A percentile compares a stretch with the other conserved stretches of the same genome.
Evolutionary conservation across 2,329 filamentous ascomycete species (phyloP).

Genomic region (Aureobasidium leucospermi): DNA sequence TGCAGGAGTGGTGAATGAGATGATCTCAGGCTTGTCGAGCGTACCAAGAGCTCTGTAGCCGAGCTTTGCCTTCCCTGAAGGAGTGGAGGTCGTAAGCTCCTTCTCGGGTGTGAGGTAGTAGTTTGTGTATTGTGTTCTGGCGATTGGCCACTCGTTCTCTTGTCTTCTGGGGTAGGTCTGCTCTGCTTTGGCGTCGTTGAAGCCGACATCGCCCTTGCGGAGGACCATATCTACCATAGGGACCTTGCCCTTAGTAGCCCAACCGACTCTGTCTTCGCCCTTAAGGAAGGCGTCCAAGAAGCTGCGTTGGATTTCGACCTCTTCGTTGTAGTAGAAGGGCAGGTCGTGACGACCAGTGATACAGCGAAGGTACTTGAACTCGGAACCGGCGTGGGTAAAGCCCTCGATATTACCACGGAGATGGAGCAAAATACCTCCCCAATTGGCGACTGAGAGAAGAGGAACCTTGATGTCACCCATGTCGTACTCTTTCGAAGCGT

Average conservation of each 20-base stretch:
- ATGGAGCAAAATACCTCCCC: constrained; percentile 62
- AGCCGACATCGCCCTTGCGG: constrained; percentile 57
- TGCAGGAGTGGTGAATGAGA: constrained; percentile 50
- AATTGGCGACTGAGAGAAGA: constrained; percentile 58
- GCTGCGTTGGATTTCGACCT: constrained; percentile 57
- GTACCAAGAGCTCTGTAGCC: constrained; percentile 53
- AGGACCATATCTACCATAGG: constrained; percentile 53
- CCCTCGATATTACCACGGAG: constrained; percentile 61
- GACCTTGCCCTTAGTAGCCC: constrained; percentile 49
- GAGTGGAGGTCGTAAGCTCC: constrained; percentile 31
- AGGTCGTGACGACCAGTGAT: constrained; percentile 63
- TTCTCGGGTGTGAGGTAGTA: constrained; percentile 49
- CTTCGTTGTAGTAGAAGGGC: constrained; percentile 62
- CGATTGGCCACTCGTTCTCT: constrained; percentile 59
- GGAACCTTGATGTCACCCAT: constrained; percentile 60
- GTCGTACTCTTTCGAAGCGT: constrained; percentile 56
- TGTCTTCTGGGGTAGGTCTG: constrained; percentile 45
- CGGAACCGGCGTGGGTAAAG: constrained; percentile 53
- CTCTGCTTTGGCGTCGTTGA: constrained; percentile 53
- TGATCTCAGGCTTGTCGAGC: constrained; percentile 43
- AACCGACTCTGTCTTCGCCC: constrained; percentile 53
- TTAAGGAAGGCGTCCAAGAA: constrained; percentile 67
- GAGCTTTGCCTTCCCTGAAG: constrained; percentile 33
- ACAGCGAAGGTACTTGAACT: constrained; percentile 60
- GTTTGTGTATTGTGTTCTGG: constrained; percentile 54